A percentile compares a stretch with the other conserved stretches of the same genome.
Conservation (phyloP, 1,284 basidiomycete genomes). For the Farysia itapuensis region DNA sequence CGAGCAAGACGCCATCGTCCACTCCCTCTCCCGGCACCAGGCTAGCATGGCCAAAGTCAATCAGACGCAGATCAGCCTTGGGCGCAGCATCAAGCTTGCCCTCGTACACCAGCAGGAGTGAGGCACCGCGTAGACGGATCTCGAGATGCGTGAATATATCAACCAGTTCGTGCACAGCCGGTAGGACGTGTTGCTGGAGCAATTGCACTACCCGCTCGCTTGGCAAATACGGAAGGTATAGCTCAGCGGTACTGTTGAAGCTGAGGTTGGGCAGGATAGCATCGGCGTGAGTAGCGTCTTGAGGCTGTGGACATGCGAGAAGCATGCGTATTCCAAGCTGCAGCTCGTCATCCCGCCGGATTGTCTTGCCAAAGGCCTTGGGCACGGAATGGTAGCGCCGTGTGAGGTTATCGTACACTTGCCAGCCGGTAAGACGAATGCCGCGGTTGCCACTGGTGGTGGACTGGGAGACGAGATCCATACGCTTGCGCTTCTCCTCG, state of each 20-base stretch:
- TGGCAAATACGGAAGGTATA: slow-evolving; percentile 52
- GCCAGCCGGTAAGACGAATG: slow-evolving; percentile 81
- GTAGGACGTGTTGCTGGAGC: slow-evolving; percentile 64
- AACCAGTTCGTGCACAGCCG: slow-evolving; percentile 67
- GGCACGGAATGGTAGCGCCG: slow-evolving; percentile 66
- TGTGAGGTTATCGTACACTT: slow-evolving; percentile 67
- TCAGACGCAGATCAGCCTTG: slow-evolving; percentile 68
- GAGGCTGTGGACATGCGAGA: slow-evolving; percentile 67
- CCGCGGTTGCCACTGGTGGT: slow-evolving; percentile 78
- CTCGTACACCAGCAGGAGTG: slow-evolving; percentile 82
- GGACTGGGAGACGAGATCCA: slow-evolving; percentile 71
- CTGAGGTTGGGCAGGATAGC: slow-evolving; percentile 6
- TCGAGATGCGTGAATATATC: slow-evolving; percentile 67
- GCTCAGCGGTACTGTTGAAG: not conserved
- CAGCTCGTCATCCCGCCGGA: slow-evolving; percentile 69
- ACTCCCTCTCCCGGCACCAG: slow-evolving; percentile 73
- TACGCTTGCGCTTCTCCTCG: slow-evolving; percentile 75
- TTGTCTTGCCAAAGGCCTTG: slow-evolving; percentile 78
- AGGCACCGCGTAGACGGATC: slow-evolving; percentile 78
- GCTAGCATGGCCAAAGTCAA: slow-evolving; percentile 90
- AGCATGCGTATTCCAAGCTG: slow-evolving; percentile 74
- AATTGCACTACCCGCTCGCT: slow-evolving; percentile 62
- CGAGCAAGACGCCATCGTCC: slow-evolving; percentile 75
- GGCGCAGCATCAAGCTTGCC: slow-evolving; percentile 63
- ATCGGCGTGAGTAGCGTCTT: slow-evolving; percentile 19